A percentile compares a stretch with the other conserved stretches of the same genome.
phyloP scores from a whole-genome alignment of 1,284 basidiomycete genomes.

The Malassezia globosa region DNA sequence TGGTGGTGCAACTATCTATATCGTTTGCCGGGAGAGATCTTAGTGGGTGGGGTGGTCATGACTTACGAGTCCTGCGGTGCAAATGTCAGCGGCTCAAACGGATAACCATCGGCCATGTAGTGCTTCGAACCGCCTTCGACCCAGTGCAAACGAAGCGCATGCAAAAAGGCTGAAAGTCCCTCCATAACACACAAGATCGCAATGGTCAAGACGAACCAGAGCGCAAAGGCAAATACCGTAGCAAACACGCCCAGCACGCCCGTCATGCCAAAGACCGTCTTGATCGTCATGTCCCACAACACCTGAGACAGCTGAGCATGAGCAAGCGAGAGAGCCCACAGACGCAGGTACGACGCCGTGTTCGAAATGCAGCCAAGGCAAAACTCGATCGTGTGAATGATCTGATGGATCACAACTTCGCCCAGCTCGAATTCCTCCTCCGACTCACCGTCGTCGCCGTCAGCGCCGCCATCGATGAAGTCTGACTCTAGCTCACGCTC shows the following conservation, averaged over 20 bases:
- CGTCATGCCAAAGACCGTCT: conserved; percentile 43
- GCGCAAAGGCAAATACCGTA: conserved; percentile 57
- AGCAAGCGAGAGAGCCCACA: conserved; percentile 95
- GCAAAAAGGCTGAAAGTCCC: conserved; percentile 67
- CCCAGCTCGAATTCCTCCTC: conserved; percentile 64
- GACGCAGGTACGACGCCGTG: conserved; percentile 93
- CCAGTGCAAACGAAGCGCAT: conserved; percentile 93
- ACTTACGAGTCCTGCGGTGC: background rate
- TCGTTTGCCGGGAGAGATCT: too few species aligned
- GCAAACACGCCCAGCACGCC: conserved; percentile 53
- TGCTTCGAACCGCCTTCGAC: conserved; percentile 96
- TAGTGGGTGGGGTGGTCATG: too few species aligned
- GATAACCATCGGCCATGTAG: conserved; percentile 75
- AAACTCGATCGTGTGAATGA: conserved; percentile 70
- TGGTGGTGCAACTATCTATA: too few species aligned
- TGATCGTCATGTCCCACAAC: conserved; percentile 47
- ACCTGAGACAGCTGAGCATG: conserved; percentile 97
- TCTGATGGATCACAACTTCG: conserved; percentile 88
- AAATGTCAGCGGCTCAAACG: conserved; percentile 38
- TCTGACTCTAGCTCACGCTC: conserved; percentile 16
- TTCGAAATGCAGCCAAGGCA: conserved; percentile 97
- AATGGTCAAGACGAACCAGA: conserved; percentile 77
- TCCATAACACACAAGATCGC: conserved; percentile 68
- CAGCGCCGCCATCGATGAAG: conserved; percentile 10
- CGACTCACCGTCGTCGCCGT: conserved; percentile 49